Evolutionary conservation across 2,329 filamentous ascomycete species (phyloP).

Genomic region (Ophiocordyceps camponoti-floridani): DNA sequence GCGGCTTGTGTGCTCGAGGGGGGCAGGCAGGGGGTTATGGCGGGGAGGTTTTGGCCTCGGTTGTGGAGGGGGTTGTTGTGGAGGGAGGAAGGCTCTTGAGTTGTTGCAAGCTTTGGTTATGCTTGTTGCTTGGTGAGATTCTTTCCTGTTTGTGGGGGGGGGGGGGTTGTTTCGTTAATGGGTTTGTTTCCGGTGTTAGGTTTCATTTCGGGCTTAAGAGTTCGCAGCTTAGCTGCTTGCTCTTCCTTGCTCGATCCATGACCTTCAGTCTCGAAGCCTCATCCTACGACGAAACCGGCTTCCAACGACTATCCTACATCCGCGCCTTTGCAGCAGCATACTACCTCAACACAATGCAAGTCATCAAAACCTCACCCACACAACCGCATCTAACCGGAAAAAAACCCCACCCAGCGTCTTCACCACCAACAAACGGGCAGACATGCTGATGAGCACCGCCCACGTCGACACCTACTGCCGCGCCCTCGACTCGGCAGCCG

Average conservation of each 20-base stretch:
- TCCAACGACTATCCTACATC: conserved; percentile 21
- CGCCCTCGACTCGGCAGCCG: conserved; percentile 21
- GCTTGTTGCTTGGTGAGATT: conserved; percentile 25
- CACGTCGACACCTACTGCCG: conserved; percentile 24
- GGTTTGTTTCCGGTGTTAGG: conserved; percentile 9
- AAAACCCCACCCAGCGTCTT: conserved; percentile 22
- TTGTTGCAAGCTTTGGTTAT: conserved; percentile 27
- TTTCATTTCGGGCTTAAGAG: conserved; percentile 29
- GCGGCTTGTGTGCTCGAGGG: conserved; percentile 23
- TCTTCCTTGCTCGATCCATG: conserved; percentile 29
- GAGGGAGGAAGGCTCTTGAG: conserved; percentile 25
- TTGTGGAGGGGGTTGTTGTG: conserved; percentile 20
- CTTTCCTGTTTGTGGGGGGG: not conserved
- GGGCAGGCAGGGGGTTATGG: conserved; percentile 22
- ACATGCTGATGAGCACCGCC: conserved; percentile 27
- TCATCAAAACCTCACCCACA: conserved; percentile 1
- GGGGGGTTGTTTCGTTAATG: too few species aligned
- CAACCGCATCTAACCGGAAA: not conserved
- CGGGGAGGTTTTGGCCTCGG: conserved; percentile 21
- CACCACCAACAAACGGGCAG: conserved; percentile 26
- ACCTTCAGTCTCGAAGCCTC: conserved; percentile 21
- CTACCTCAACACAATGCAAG: conserved; percentile 30
- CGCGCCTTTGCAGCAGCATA: conserved; percentile 30
- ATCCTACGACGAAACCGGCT: conserved; percentile 7
- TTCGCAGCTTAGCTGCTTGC: conserved; percentile 28